A percentile compares a stretch with the other conserved stretches of the same genome.
Conservation (phyloP, 2,329 filamentous ascomycete species). For the Cladophialophora exuberans region DNA sequence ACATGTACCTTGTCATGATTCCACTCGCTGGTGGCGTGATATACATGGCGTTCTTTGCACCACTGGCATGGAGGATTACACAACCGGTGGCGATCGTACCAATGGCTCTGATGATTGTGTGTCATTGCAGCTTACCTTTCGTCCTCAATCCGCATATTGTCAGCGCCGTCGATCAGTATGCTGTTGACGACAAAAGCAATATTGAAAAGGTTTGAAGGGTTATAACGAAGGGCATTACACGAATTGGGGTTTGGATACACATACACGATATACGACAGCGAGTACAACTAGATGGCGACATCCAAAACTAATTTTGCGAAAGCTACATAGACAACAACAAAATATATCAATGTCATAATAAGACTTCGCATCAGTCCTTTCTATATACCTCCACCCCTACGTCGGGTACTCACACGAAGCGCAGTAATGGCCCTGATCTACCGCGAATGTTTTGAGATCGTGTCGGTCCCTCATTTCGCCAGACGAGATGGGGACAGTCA, state of each 20-base stretch:
- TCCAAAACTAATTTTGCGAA: conserved; percentile 23
- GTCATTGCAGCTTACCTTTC: conserved; percentile 24
- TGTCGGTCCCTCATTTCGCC: conserved; percentile 14
- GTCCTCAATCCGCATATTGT: conserved; percentile 24
- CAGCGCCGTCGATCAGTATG: conserved; percentile 26
- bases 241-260: conserved; percentile 12
- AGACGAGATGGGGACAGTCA: conserved; percentile 14
- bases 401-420: conserved; percentile 14
- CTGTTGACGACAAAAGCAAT: conserved; percentile 25
- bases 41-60: conserved; percentile 36
- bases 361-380: conserved; percentile 3
- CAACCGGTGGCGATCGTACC: conserved; percentile 70
- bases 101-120: conserved; percentile 54
- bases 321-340: conserved; percentile 23
- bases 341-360: conserved; percentile 15
- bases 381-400: conserved; percentile 15
- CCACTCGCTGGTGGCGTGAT: conserved; percentile 35
- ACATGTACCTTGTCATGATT: conserved; percentile 55
- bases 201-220: conserved; percentile 24
- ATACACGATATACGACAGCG: conserved; percentile 23
- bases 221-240: conserved; percentile 21
- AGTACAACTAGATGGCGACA: conserved; percentile 22
- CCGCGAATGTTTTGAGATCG: conserved; percentile 16
- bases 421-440: conserved; percentile 16
- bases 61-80: conserved; percentile 47